phyloP scores from a whole-genome alignment of 345 rosid genomes.

The Salix exigua region DNA sequence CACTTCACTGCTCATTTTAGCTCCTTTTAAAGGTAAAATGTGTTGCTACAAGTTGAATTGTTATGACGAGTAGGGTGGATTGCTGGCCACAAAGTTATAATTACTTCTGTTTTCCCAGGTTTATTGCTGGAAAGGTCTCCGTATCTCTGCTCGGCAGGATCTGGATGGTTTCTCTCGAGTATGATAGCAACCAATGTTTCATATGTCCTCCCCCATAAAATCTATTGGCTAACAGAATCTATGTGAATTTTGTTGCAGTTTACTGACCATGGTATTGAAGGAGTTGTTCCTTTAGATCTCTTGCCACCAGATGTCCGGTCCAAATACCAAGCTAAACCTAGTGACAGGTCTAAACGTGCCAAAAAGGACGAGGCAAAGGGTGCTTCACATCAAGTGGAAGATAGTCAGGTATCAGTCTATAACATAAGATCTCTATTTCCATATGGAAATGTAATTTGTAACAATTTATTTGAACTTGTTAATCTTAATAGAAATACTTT shows the following conservation, averaged over 20 bases:
- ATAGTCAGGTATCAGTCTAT: constrained; percentile 43
- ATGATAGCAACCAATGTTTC: constrained; percentile 18
- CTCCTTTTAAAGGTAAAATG: not conserved
- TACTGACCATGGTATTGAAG: constrained; percentile 89
- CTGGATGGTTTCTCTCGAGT: constrained; percentile 94
- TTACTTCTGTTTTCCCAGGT: constrained; percentile 44
- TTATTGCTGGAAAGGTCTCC: constrained; percentile 98
- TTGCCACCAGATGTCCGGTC: constrained; percentile 71
- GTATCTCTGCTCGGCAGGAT: constrained; percentile 90
- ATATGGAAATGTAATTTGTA: not conserved
- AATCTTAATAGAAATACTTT: not conserved
- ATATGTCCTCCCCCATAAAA: not conserved
- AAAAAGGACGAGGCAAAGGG: constrained; percentile 77
- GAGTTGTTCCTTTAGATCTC: constrained; percentile 90
- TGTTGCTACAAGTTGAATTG: not conserved
- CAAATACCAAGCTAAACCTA: constrained; percentile 83
- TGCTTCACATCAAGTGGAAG: constrained; percentile 52
- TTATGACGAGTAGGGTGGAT: not conserved
- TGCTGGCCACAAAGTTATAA: not conserved
- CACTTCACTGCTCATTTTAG: not conserved
- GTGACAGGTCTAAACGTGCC: constrained; percentile 80
- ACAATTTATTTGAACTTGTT: not conserved
- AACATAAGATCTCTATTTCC: not conserved
- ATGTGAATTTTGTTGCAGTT: constrained; percentile 50
- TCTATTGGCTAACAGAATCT: not conserved